Evolutionary conservation across 139 green algal genomes (phyloP), one percentile per base, ranked within the genome.

Genomic region (Ulvella scutata): DNA sequence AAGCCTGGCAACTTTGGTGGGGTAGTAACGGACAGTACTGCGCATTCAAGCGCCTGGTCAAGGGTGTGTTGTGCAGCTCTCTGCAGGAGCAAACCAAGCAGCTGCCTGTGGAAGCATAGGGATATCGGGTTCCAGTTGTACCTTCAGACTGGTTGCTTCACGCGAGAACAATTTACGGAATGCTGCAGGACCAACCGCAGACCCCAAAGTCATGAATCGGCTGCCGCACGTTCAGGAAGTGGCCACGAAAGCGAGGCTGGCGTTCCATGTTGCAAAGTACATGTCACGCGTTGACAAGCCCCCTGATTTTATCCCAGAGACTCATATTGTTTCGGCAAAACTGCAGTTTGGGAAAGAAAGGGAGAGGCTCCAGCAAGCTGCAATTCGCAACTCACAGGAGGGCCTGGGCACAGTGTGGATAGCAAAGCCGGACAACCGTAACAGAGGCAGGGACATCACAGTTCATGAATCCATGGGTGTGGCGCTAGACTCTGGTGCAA

Each of bases 401-500:
- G 36, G 62, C 9, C 4, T 43, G 44, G 81, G 78, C 39, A 72
- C 10, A 0, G 79, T 86, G 3, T 89, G 84, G 84, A 87, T 89
- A 43, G 79, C 81, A 37, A 89, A 89, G 77, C 84, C 84, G 17
- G 74, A 72, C 3, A 38, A 29, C n/a, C 72, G 76, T 3, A 89
- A 89, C 59, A 72, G 84, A 3, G 84, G 84, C 17, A 82, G 80
- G 43, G 84, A 82, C 43, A 89, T 89, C 33, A 75, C 82, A 60
- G 78, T 88, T 9, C 77, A 73, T 34, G 61, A 76, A 43, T 72
- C 31, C 10, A 44, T 81, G 43, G 37, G 74, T 29, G 39, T 34
- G 37, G 75, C 74, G 26, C 23, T 17, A 26, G 40, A 13, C 40
- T 59, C 40, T 26, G 13, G 13, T 13, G 40, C 13, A 26, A 59